A percentile compares a stretch with the other conserved stretches of the same genome.
phyloP scores from a whole-genome alignment of 2,329 filamentous ascomycete genomes.

The Alternaria hordeiaustralica region DNA sequence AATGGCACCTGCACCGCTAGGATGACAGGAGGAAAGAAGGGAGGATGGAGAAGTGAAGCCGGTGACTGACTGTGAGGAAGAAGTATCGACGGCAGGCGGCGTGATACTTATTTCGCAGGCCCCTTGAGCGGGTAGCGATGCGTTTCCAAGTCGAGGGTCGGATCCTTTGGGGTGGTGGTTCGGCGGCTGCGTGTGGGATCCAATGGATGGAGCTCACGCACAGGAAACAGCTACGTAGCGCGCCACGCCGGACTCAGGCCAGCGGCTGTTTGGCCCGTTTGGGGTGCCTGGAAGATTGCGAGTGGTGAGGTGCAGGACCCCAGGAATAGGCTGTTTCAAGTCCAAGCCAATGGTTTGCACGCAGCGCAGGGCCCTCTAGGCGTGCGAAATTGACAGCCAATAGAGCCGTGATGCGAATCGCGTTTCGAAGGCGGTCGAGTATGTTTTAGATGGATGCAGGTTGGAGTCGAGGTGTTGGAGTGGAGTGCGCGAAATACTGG shows the following conservation, averaged over 20 bases:
- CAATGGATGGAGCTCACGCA: conserved; percentile 34
- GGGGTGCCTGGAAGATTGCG: conserved; percentile 33
- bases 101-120: conserved; percentile 40
- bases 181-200: conserved; percentile 33
- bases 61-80: conserved; percentile 38
- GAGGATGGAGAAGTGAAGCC: conserved; percentile 33
- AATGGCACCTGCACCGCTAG: conserved; percentile 37
- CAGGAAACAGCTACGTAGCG: conserved; percentile 33
- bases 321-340: conserved; percentile 49
- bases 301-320: conserved; percentile 33
- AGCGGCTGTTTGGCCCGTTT: conserved; percentile 45
- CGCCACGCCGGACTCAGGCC: conserved; percentile 35
- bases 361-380: conserved; percentile 29
- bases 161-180: conserved; percentile 32
- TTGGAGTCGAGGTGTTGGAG: conserved; percentile 2
- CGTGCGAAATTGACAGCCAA: conserved; percentile 42
- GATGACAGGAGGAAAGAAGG: conserved; percentile 32
- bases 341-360: conserved; percentile 37
- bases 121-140: conserved; percentile 22
- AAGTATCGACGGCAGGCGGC: conserved; percentile 33
- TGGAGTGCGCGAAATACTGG: conserved; percentile 6
- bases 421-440: conserved; percentile 40
- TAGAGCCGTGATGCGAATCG: conserved; percentile 28
- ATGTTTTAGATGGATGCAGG: conserved; percentile 41
- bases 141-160: conserved; percentile 24